Base-by-base conservation (phyloP, 2,329 filamentous ascomycete species). In the Paecilomyces dactylethromorphus region DNA sequence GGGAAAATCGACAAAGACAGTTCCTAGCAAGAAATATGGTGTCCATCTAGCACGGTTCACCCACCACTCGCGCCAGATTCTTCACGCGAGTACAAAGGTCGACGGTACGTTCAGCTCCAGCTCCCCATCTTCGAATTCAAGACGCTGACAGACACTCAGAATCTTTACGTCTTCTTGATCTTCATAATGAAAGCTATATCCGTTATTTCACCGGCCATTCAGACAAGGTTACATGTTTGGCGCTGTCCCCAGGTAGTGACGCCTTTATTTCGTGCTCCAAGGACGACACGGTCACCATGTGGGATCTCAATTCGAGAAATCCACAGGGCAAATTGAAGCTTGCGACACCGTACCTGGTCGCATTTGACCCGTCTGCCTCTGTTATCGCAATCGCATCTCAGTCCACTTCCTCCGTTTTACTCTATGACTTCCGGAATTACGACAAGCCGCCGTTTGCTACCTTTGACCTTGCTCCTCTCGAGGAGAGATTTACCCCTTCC, bases 1-100 rank as follows among this genome's bases (percentile, higher is more conserved):
- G 64, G 94, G 94, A 3, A 89, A 90, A 61, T 88, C 92, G 66
- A 90, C 91, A 53, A 97, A 97, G 78, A 88, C 88, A 60, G 82
- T 97, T 53, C 87, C 95, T 56, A 95, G 90, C 77, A 96, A 97
- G 72, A 99, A 99, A 73, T 99, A 99, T 69, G 94, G 94, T 60
- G 92, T 91, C 18, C 94, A 96, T 72, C 83, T 97, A 58, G 94
- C 94, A 39, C 89, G 91, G 66, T 99, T 97, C 74, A 96, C 93
- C 0, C 94, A 97, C 72, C 90, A 93, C 61, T 87, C 87, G 64
- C 91, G 91, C 22, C 92, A 91, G 71, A 91, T 99, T 70, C 87
- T 99, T 60, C 97, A 97, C 70, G 92, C 94, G 56, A 96, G 91
- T 71, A 99, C 94, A 12, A 97, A 96, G 72, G 87, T 95, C 67